These are phyloP conservation scores for Candida silvatica DNA, from an alignment of 805 yeast species.

Conservation along the genomic window DNA sequence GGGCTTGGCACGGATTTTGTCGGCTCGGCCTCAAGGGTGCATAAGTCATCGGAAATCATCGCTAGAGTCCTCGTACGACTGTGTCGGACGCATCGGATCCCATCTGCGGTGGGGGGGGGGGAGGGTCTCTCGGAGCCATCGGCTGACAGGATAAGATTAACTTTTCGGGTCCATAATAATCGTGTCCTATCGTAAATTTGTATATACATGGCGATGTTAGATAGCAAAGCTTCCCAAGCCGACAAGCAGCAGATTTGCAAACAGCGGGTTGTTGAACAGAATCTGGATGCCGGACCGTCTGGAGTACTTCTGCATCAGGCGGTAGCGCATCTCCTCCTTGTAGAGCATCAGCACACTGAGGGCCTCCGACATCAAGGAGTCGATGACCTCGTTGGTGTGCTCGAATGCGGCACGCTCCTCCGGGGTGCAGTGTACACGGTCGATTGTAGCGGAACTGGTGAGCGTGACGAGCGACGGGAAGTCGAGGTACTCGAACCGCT, in stretches of 20 bases:
- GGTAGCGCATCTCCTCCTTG: slow-evolving; percentile 24
- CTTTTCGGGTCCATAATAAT: no score
- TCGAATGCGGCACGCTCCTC: slow-evolving; percentile 12
- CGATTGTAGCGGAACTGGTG: slow-evolving; percentile 9
- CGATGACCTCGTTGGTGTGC: slow-evolving; percentile 24
- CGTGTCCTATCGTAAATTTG: no score
- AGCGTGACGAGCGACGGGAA: slow-evolving; percentile 17
- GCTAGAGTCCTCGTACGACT: no score
- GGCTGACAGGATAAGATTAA: no score
- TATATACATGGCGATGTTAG: slow-evolving; percentile 7
- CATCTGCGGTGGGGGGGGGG: no score
- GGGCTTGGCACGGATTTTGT: no score
- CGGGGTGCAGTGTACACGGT: slow-evolving; percentile 4
- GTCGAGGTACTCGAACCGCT: slow-evolving; percentile 32
- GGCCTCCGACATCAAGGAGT: slow-evolving; percentile 21
- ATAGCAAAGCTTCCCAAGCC: slow-evolving; percentile 30
- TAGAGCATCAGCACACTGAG: slow-evolving; percentile 20
- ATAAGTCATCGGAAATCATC: no score
- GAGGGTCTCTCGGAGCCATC: no score
- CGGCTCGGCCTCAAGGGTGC: no score
- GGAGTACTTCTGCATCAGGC: slow-evolving; percentile 21
- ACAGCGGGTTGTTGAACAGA: slow-evolving; percentile 29
- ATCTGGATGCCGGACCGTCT: slow-evolving; percentile 26
- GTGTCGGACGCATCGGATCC: no score
- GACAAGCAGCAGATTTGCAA: slow-evolving; percentile 28